A percentile compares a stretch with the other conserved stretches of the same genome.
These are phyloP conservation scores for Stipa capillata DNA, from an alignment of 176 grass and related monocot genomes.

Conservation along the genomic window DNA sequence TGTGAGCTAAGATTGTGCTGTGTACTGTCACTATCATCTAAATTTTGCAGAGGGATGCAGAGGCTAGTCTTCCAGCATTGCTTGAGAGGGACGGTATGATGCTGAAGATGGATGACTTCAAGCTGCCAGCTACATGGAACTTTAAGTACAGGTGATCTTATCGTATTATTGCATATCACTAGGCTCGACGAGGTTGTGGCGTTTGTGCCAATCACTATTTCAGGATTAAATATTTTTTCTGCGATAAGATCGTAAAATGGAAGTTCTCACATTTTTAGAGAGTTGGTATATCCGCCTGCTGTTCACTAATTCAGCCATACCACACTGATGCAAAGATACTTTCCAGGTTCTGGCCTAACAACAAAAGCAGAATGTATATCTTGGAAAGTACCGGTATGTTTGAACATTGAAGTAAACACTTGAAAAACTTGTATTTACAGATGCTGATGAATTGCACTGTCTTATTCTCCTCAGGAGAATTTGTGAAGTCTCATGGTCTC, in stretches of 20 bases:
- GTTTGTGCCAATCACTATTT: neutral
- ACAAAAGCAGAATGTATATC: constrained; percentile 86
- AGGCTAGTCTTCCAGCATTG: constrained; percentile 66
- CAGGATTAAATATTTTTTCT: neutral
- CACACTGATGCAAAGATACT: constrained; percentile 1
- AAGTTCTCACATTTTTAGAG: neutral
- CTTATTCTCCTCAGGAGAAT: constrained; percentile 45
- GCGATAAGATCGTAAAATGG: neutral
- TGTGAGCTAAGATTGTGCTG: neutral
- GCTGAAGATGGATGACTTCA: constrained; percentile 69
- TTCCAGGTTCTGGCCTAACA: constrained; percentile 91
- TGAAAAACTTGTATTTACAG: neutral
- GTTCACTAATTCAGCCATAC: neutral
- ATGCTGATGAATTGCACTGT: neutral
- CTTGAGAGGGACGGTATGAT: constrained; percentile 58
- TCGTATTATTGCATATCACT: neutral
- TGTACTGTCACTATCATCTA: neutral
- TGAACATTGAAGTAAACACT: neutral
- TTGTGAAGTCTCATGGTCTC: constrained; percentile 51
- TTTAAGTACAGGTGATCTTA: constrained; percentile 76
- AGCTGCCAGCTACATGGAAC: constrained; percentile 55
- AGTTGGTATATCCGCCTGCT: neutral
- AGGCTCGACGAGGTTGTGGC: neutral
- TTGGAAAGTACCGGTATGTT: constrained; percentile 60
- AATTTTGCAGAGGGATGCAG: constrained; percentile 70